Evolutionary conservation across 2,329 filamentous ascomycete species (phyloP).

Genomic region (Nothophaeocryptopus gaeumannii): DNA sequence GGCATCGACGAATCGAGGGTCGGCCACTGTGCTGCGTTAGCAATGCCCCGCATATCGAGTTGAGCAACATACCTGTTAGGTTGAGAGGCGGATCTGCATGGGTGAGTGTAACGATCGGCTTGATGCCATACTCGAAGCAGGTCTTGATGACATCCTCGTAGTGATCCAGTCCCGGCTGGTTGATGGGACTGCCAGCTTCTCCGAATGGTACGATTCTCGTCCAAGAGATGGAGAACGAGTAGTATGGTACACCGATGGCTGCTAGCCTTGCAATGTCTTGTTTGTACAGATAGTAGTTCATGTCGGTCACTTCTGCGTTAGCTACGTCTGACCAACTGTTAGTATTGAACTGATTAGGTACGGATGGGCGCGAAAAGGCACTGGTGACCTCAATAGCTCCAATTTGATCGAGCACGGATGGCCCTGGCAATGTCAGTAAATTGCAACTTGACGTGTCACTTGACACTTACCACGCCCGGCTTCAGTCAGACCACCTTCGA

Average conservation of each 20-base stretch:
- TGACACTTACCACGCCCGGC: constrained; percentile 31
- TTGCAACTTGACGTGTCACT: not conserved
- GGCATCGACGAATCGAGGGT: constrained; percentile 33
- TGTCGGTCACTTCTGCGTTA: constrained; percentile 24
- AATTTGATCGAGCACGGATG: constrained; percentile 26
- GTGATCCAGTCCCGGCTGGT: constrained; percentile 46
- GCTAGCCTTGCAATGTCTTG: constrained; percentile 37
- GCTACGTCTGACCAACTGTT: constrained; percentile 22
- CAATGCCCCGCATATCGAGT: not conserved
- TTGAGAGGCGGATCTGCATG: constrained; percentile 41
- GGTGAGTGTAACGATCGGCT: constrained; percentile 46
- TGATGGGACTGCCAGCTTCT: constrained; percentile 45
- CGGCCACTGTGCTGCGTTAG: constrained; percentile 14
- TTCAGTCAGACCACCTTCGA: constrained; percentile 32
- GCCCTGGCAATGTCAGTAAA: constrained; percentile 16
- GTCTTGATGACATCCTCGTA: constrained; percentile 50
- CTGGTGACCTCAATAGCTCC: constrained; percentile 32
- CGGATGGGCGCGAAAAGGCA: not conserved
- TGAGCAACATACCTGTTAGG: constrained; percentile 29
- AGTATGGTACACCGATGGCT: constrained; percentile 36
- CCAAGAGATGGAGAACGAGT: constrained; percentile 50
- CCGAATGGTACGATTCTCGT: constrained; percentile 51
- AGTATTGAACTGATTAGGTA: too few species aligned
- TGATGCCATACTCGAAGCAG: constrained; percentile 43
- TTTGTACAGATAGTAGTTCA: constrained; percentile 22